A percentile compares a stretch with the other conserved stretches of the same genome.
phyloP scores from a whole-genome alignment of 371 early-diverging fungal genomes.

The Mortierella sp. region DNA sequence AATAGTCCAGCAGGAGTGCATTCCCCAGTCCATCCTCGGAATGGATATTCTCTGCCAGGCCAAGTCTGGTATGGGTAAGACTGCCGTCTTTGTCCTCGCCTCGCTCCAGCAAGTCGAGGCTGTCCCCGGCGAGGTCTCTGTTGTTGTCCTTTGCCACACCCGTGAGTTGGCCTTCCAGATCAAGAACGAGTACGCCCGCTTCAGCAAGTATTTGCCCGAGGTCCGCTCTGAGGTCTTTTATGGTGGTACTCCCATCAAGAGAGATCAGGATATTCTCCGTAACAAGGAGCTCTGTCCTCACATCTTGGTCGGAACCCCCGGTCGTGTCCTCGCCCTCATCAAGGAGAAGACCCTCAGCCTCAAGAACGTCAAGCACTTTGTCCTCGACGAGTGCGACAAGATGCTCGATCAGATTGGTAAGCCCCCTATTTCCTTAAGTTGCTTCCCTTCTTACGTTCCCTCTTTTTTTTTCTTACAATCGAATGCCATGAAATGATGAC shows the following conservation, averaged over 20 bases:
- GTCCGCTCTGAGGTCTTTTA: slow-evolving; percentile 94
- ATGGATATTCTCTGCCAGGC: slow-evolving; percentile 99
- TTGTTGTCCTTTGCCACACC: slow-evolving; percentile 97
- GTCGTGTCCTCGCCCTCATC: slow-evolving; percentile 94
- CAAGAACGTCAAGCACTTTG: slow-evolving; percentile 93
- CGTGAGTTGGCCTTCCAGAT: slow-evolving; percentile 99
- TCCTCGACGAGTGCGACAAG: slow-evolving; percentile 99
- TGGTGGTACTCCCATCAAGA: slow-evolving; percentile 87
- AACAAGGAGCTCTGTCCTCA: slow-evolving; percentile 90
- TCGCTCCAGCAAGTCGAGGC: slow-evolving; percentile 97
- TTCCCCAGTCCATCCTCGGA: slow-evolving; percentile 97
- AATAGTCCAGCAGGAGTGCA: slow-evolving; percentile 98
- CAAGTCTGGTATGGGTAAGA: slow-evolving; percentile 99
- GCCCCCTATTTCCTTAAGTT: slow-evolving; percentile 25
- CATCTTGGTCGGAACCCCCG: slow-evolving; percentile 99
- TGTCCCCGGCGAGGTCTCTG: slow-evolving; percentile 83
- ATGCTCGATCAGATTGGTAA: slow-evolving; percentile 92
- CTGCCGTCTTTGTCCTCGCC: slow-evolving; percentile 98
- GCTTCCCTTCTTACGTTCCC: neutral
- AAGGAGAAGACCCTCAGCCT: slow-evolving; percentile 87
- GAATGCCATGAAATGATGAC: slow-evolving; percentile 9
- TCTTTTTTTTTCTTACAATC: neutral
- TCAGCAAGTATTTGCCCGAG: slow-evolving; percentile 96
- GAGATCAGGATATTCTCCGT: slow-evolving; percentile 86
- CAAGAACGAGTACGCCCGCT: slow-evolving; percentile 94